These are phyloP conservation scores for Barnettozyma botsteinii DNA, from an alignment of 805 yeast species.

Conservation along the genomic window DNA sequence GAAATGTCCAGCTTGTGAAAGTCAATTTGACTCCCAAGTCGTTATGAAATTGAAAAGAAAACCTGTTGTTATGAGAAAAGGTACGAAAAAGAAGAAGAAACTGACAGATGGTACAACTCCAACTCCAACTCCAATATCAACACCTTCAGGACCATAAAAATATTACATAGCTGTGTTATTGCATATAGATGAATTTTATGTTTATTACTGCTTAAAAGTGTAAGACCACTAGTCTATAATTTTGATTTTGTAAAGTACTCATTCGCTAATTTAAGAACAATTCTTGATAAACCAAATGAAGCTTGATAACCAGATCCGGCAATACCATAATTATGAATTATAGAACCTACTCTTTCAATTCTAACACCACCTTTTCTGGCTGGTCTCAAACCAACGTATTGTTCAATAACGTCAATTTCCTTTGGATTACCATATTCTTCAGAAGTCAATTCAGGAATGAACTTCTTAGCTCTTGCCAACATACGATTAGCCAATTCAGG, in stretches of 20 bases:
- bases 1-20: slow-evolving; percentile 82
- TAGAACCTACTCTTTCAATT: slow-evolving; percentile 36
- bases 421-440: slow-evolving; percentile 26
- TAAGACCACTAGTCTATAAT: no score
- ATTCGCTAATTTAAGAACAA: slow-evolving; percentile 34
- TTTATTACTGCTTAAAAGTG: no score
- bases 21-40: slow-evolving; percentile 62
- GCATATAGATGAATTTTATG: no score
- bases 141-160: no score
- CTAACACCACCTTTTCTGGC: slow-evolving; percentile 56
- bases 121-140: no score
- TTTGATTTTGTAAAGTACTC: slow-evolving; percentile 24
- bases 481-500: slow-evolving; percentile 42
- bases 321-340: slow-evolving; percentile 66
- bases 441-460: slow-evolving; percentile 29
- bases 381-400: slow-evolving; percentile 65
- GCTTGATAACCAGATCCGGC: slow-evolving; percentile 77
- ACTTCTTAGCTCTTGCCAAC: slow-evolving; percentile 22
- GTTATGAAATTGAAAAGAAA: slow-evolving; percentile 51
- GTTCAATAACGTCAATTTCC: slow-evolving; percentile 40
- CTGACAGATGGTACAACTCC: background rate
- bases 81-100: slow-evolving; percentile 32
- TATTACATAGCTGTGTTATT: no score
- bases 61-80: slow-evolving; percentile 46
- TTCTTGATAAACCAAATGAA: slow-evolving; percentile 56